Percentiles rank a stretch among this genome's conserved stretches.
Evolutionary conservation across 306 rosid species (phyloP).

Genomic region (Acacia melanoxylon): DNA sequence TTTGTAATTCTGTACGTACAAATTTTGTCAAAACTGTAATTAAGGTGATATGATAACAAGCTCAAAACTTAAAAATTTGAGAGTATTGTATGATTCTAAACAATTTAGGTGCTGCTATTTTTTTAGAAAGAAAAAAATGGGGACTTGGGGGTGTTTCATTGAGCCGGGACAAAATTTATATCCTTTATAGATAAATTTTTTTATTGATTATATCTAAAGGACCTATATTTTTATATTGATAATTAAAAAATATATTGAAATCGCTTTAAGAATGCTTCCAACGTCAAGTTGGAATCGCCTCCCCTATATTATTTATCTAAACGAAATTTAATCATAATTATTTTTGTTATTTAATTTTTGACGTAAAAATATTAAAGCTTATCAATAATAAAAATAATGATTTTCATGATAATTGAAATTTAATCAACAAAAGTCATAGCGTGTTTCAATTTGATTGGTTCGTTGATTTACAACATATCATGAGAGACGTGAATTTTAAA

Average conservation of each 20-base stretch:
- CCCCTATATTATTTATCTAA: not conserved
- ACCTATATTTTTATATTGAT: not conserved
- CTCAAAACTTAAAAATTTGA: no score
- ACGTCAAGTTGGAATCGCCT: not conserved
- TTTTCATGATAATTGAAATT: no score
- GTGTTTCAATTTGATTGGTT: no score
- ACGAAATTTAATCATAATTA: not conserved
- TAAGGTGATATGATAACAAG: not conserved
- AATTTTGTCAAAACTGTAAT: not conserved
- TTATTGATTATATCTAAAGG: not conserved
- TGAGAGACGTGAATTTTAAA: no score
- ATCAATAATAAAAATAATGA: no score
- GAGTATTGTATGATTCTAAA: not conserved
- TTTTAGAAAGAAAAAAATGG: not conserved
- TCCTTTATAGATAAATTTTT: no score
- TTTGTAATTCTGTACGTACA: no score
- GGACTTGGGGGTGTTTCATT: not conserved
- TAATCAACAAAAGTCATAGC: no score
- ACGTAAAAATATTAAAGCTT: no score
- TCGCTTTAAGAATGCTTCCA: not conserved
- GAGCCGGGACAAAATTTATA: not conserved
- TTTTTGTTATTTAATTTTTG: no score
- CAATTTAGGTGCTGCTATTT: not conserved
- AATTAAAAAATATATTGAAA: not conserved
- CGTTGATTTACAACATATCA: no score